Percentiles rank a stretch among this genome's conserved stretches.
Conservation (phyloP, 2,329 filamentous ascomycete species). For the Neofusicoccum sp. region DNA sequence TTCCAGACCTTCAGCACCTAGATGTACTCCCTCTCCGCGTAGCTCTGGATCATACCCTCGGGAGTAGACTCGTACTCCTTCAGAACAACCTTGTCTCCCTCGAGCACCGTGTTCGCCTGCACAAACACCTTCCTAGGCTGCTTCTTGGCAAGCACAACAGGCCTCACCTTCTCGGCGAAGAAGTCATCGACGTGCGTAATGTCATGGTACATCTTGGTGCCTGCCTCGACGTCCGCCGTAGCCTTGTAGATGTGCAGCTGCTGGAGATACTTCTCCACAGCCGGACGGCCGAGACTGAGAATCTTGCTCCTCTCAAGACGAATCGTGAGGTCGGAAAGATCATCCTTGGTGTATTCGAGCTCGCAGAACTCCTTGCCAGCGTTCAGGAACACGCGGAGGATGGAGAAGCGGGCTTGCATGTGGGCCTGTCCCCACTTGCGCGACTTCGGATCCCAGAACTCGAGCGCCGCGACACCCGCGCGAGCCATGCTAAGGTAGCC, state of each 20-base stretch:
- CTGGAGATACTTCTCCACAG: constrained; percentile 83
- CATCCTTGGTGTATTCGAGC: constrained; percentile 70
- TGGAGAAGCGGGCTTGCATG: constrained; percentile 87
- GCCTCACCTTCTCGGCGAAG: constrained; percentile 77
- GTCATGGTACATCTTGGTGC: constrained; percentile 75
- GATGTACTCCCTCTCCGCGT: constrained; percentile 36
- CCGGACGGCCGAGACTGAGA: constrained; percentile 73
- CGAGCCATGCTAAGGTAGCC: constrained; percentile 92
- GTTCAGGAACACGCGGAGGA: constrained; percentile 78
- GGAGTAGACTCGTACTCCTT: constrained; percentile 83
- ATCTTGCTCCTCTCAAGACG: constrained; percentile 84
- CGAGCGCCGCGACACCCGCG: constrained; percentile 81
- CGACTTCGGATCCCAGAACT: constrained; percentile 91
- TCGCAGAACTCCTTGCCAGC: constrained; percentile 86
- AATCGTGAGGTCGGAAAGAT: constrained; percentile 79
- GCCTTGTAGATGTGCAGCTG: constrained; percentile 91
- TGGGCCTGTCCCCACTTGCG: constrained; percentile 92
- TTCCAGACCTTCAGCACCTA: constrained; percentile 18
- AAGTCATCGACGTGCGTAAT: constrained; percentile 85
- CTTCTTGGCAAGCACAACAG: constrained; percentile 72
- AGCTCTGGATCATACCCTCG: constrained; percentile 63
- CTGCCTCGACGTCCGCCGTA: constrained; percentile 77
- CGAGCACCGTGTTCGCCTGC: constrained; percentile 80
- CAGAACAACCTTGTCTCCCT: constrained; percentile 66
- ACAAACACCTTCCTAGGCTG: constrained; percentile 90